These are phyloP conservation scores for Hevea brasiliensis DNA, from an alignment of 345 rosid species.

Conservation along the genomic window DNA sequence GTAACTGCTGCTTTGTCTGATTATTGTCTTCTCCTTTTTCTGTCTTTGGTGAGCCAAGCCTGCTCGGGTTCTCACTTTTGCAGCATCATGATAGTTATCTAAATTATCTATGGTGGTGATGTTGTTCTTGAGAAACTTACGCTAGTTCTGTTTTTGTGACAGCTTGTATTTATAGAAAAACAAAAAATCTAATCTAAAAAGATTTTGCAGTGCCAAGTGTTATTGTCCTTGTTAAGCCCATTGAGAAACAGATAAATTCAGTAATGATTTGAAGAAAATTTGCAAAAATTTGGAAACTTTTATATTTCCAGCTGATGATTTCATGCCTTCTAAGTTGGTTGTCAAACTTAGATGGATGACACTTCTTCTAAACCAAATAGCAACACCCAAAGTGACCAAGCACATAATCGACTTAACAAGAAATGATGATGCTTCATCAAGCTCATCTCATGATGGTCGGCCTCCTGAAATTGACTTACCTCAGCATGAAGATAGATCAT, in stretches of 20 bases:
- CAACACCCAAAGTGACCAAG: constrained; percentile 44
- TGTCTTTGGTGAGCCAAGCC: neutral
- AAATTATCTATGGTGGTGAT: neutral
- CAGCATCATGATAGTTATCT: neutral
- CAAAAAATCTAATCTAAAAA: neutral
- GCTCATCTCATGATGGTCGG: constrained; percentile 44
- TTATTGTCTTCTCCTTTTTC: neutral
- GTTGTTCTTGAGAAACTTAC: neutral
- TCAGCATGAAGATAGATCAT: constrained; percentile 38
- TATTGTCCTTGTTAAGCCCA: neutral
- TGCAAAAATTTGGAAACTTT: neutral
- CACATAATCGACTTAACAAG: constrained; percentile 60
- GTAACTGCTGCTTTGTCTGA: neutral
- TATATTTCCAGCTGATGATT: neutral
- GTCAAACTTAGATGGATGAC: constrained; percentile 50
- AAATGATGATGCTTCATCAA: constrained; percentile 47
- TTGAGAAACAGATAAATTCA: neutral
- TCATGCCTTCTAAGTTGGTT: neutral
- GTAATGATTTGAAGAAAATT: neutral
- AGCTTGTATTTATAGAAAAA: neutral
- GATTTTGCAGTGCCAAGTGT: neutral
- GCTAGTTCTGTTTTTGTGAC: neutral
- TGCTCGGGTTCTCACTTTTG: neutral
- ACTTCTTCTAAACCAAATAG: constrained; percentile 41
- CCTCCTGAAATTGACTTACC: constrained; percentile 26